Evolutionary conservation across 768 basidiomycete genomes (phyloP).

Genomic region (Hericium erinaceus): DNA sequence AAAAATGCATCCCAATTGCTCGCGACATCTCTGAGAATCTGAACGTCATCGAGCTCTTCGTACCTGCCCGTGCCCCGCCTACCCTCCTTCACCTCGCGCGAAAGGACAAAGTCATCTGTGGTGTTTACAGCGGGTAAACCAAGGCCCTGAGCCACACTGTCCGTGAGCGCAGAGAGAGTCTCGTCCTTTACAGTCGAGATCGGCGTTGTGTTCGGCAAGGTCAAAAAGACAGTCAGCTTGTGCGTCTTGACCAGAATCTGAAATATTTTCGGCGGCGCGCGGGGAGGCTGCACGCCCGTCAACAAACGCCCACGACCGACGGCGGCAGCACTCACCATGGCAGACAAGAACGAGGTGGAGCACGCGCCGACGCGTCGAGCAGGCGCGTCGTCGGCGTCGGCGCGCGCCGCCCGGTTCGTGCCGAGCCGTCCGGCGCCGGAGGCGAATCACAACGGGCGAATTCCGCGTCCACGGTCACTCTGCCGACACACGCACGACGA

Average conservation of each 20-base stretch:
- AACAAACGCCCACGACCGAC: neutral
- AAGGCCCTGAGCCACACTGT: slow-evolving; percentile 31
- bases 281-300: slow-evolving; percentile 33
- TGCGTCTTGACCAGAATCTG: slow-evolving; percentile 68
- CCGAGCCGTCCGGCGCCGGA: neutral
- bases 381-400: too few relatives aligned
- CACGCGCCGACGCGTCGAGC: neutral
- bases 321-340: neutral
- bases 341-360: neutral
- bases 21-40: slow-evolving; percentile 40
- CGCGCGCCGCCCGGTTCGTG: neutral
- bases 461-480: neutral
- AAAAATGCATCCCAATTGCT: slow-evolving; percentile 61
- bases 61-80: slow-evolving; percentile 41
- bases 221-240: slow-evolving; percentile 56
- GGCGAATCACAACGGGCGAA: neutral
- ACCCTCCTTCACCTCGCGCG: slow-evolving; percentile 41
- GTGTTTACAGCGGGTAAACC: slow-evolving; percentile 27
- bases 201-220: slow-evolving; percentile 42
- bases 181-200: slow-evolving; percentile 55
- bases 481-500: slow-evolving; percentile 14
- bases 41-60: slow-evolving; percentile 39
- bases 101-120: slow-evolving; percentile 55
- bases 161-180: slow-evolving; percentile 48
- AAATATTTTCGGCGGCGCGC: slow-evolving; percentile 50